Percentiles rank a stretch among this genome's conserved stretches.
phyloP scores from a whole-genome alignment of 768 basidiomycete species.

The Psilocybe azurescens region DNA sequence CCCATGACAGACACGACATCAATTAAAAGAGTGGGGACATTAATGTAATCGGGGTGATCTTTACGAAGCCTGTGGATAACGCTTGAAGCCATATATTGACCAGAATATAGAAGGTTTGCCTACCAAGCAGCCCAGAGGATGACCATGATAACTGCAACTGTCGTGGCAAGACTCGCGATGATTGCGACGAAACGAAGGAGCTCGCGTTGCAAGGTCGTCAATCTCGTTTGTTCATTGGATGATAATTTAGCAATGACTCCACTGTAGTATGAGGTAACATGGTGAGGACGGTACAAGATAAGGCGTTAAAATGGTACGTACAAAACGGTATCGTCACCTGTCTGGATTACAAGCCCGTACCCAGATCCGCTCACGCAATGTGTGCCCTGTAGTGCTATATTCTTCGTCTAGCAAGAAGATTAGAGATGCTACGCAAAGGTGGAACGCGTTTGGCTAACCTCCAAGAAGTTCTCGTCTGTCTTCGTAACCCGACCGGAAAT shows the following conservation, averaged over 20 bases:
- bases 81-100: neutral
- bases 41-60: slow-evolving; percentile 49
- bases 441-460: slow-evolving; percentile 16
- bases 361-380: slow-evolving; percentile 57
- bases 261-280: slow-evolving; percentile 13
- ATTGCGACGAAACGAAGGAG: slow-evolving; percentile 59
- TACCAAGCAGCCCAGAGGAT: slow-evolving; percentile 48
- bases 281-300: neutral
- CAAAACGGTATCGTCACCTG: slow-evolving; percentile 56
- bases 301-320: slow-evolving; percentile 11
- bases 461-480: slow-evolving; percentile 40
- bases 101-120: neutral
- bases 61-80: slow-evolving; percentile 40
- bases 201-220: slow-evolving; percentile 59
- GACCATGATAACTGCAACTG: slow-evolving; percentile 52
- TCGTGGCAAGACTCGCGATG: slow-evolving; percentile 50
- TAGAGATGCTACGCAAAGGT: slow-evolving; percentile 24
- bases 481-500: slow-evolving; percentile 33
- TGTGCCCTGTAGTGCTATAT: slow-evolving; percentile 64
- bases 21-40: slow-evolving; percentile 53
- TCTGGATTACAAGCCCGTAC: slow-evolving; percentile 50
- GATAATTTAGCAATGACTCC: slow-evolving; percentile 46
- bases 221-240: slow-evolving; percentile 34
- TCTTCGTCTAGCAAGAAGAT: slow-evolving; percentile 46
- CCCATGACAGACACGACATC: slow-evolving; percentile 61